A percentile compares a stretch with the other conserved stretches of the same genome.
Evolutionary conservation across 2,329 filamentous ascomycete species (phyloP).

Genomic region (Colletotrichum sp.): DNA sequence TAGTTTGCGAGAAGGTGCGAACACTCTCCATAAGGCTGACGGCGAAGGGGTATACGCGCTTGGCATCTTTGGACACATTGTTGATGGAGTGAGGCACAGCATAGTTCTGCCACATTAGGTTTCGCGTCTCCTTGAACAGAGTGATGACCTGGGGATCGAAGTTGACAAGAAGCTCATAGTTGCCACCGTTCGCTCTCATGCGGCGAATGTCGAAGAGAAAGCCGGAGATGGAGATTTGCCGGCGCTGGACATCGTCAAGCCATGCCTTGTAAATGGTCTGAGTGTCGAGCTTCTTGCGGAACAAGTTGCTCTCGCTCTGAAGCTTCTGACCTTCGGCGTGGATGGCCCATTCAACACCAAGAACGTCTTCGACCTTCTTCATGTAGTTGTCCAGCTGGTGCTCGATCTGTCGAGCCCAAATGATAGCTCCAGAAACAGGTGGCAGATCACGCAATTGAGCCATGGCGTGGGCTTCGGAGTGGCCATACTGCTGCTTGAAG

Average conservation of each 20-base stretch:
- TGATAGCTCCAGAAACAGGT: conserved; percentile 94
- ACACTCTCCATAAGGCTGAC: conserved; percentile 99
- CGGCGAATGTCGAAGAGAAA: conserved; percentile 89
- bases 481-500: conserved; percentile 98
- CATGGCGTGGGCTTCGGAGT: conserved; percentile 98
- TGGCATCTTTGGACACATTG: conserved; percentile 98
- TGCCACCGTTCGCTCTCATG: conserved; percentile 88
- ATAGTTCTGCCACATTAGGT: conserved; percentile 93
- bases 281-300: conserved; percentile 95
- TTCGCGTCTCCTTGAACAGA: conserved; percentile 97
- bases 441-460: conserved; percentile 94
- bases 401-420: conserved; percentile 97
- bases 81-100: conserved; percentile 93
- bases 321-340: conserved; percentile 96
- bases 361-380: conserved; percentile 98
- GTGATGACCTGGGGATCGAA: conserved; percentile 98
- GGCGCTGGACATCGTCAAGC: conserved; percentile 86
- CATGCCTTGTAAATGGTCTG: conserved; percentile 94
- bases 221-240: conserved; percentile 90
- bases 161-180: conserved; percentile 88
- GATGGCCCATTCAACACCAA: conserved; percentile 92
- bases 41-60: conserved; percentile 96
- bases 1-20: conserved; percentile 89
- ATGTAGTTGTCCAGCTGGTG: conserved; percentile 95
- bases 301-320: conserved; percentile 87